Conservation (phyloP, 2,329 filamentous ascomycete genomes). For the Aureobasidium sp. region DNA sequence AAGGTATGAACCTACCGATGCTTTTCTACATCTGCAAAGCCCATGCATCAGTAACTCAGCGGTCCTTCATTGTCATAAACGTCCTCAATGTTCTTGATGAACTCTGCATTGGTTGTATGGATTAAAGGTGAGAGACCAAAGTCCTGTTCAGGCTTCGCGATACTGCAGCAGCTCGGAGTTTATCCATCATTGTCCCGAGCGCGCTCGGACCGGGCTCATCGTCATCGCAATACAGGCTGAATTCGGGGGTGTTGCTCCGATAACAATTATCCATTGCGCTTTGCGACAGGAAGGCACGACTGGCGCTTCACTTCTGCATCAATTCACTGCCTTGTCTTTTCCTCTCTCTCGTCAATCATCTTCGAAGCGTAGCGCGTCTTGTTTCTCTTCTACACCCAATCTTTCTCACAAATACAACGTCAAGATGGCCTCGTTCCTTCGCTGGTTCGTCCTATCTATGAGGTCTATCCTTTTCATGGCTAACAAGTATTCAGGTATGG, state of each 20-base stretch:
- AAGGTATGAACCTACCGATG: too few relatives aligned
- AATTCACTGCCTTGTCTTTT: neutral
- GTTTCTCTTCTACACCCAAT: neutral
- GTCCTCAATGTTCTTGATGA: neutral
- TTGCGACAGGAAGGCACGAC: conserved; percentile 12
- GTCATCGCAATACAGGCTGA: neutral
- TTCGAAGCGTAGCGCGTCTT: neutral
- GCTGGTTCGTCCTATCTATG: neutral
- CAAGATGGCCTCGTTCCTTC: conserved; percentile 9
- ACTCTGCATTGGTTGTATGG: neutral
- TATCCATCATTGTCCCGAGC: neutral
- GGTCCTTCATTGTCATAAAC: neutral
- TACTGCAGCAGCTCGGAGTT: neutral
- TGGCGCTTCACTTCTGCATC: conserved; percentile 2
- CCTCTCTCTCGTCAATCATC: neutral
- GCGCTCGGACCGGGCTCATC: neutral
- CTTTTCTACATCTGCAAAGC: neutral
- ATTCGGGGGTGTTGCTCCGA: neutral
- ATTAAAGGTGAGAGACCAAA: neutral
- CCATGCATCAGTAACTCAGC: neutral
- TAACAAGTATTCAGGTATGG: conserved; percentile 61
- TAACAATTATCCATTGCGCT: conserved; percentile 13
- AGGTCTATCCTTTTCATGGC: neutral
- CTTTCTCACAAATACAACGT: neutral
- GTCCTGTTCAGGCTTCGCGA: neutral